Evolutionary conservation across 2,329 filamentous ascomycete species (phyloP), one percentile per base, ranked within the genome.

Genomic region (Dendryphion nanum): DNA sequence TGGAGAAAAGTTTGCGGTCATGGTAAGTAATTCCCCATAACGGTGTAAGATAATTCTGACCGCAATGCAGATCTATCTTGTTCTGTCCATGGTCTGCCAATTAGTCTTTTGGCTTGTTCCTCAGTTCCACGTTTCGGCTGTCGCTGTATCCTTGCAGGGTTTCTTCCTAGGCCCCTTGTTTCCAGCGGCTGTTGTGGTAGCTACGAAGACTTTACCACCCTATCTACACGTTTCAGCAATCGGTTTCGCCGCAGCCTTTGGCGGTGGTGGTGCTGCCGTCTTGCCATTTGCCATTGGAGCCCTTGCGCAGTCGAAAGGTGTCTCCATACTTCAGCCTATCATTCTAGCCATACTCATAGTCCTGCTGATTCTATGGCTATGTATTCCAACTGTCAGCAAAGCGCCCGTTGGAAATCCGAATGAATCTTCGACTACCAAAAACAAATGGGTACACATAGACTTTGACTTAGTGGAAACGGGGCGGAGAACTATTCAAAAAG

Each of bases 111-210:
- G 87, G 87, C 79, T 90, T 4, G 82, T 93, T 0, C 86, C 86
- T 0, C 78, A 79, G 39, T 88, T 91, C 57, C 76, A 85, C 43
- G 82, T 85, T 17, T 86, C 84, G 0, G 81, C 85, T 6, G 72
- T 89, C 10, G 82, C 85, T 18, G 83, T 89, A 15, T 73, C 79
- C 0, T 65, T 90, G 0, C 75, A 89, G 41, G 88, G 88, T 0
- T 87, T 91, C 72, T 88, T 90, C 54, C 73, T 91, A 0, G 88
- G 87, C 0, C 87, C 88, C 0, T 64, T 93, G 15, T 93, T 90
- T 57, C 86, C 87, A 0, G 84, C 82, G 1, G 85, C 79, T 0
- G 76, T 93, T 8, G 81, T 90, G 1, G 80, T 80, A 1, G 79
- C 82, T 4, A 88, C 85, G 0, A 89, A 87, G 51, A 70, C 93